Conservation (phyloP, 441 rosid species). For the Theobroma grandiflorum region DNA sequence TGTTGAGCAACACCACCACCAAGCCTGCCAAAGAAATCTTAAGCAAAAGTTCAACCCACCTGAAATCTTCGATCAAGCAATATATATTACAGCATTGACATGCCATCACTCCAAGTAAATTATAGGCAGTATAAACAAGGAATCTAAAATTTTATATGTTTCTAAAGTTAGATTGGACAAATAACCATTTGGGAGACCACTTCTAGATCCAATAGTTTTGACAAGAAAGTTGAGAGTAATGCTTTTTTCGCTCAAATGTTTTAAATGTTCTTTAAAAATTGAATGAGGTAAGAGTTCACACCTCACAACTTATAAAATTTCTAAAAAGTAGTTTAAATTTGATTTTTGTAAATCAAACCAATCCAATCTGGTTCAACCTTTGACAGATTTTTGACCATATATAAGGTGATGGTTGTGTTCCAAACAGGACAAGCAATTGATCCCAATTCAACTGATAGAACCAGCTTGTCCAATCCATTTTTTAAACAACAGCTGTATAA, state of each 20-base stretch:
- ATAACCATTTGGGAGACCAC: background rate
- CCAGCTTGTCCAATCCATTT: background rate
- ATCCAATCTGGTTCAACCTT: background rate
- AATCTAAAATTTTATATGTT: background rate
- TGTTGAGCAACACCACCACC: constrained; percentile 62
- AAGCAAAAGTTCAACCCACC: constrained; percentile 9
- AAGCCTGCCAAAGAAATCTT: constrained; percentile 52
- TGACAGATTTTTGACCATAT: background rate
- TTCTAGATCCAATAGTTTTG: background rate
- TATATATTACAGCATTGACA: background rate
- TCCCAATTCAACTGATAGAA: background rate
- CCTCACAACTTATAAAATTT: background rate
- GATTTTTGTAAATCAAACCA: background rate
- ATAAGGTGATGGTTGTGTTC: too few relatives aligned
- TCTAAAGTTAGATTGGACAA: background rate
- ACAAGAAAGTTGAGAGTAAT: background rate
- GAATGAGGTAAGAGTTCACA: background rate
- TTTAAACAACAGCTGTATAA: background rate
- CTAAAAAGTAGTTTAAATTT: background rate
- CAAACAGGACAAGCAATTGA: too few relatives aligned
- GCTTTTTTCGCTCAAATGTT: background rate
- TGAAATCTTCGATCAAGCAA: background rate
- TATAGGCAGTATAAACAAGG: background rate
- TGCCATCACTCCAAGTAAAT: background rate
- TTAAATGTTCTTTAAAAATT: background rate